Evolutionary conservation across 441 rosid genomes (phyloP), one percentile per base, ranked within the genome.

Genomic region (Populus hybrid): DNA sequence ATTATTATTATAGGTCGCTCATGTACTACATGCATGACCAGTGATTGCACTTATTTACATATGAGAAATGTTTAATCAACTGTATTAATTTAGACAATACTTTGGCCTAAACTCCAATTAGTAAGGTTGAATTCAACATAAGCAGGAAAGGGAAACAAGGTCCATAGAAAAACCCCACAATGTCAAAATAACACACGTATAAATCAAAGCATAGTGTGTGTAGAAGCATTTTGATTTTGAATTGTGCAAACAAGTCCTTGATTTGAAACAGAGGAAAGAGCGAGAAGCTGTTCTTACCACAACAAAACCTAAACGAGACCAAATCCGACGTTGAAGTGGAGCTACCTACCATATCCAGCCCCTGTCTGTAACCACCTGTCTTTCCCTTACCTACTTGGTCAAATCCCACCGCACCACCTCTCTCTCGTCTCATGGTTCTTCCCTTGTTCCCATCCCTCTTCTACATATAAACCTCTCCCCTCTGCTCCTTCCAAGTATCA

Each of bases 271-370:
- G 34, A 5, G 18, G 24, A 21, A n/a, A 50, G 5, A 34, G 68
- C 6, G 19, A 28, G 65, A 30, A 30, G 36, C 12, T 3, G 24
- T 19, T 7, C 8, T 10, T 6, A 4, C 28, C 3, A 28, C 14
- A 70, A 36, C 23, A 30, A 26, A 10, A 66, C 28, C 32, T 3
- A 46, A 59, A 40, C 70, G 75, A 75, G 82, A 79, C 75, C 78
- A 65, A 70, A 79, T 70, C 78, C 65, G 82, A 79, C 82, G 82
- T 79, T 70, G 74, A 82, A 80, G 84, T 57, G 40, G 84, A 81
- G 84, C 86, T 79, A 81, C 88, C 86, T 42, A 83, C 86, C 86
- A 73, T 75, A 83, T 80, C 84, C 83, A 79, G 76, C 86, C 79
- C 46, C 82, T 82, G 79, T 79, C 79, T 77, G 73, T 75, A 83